phyloP scores from a whole-genome alignment of 2,329 filamentous ascomycete species.

The Daldinia eschscholtzii region DNA sequence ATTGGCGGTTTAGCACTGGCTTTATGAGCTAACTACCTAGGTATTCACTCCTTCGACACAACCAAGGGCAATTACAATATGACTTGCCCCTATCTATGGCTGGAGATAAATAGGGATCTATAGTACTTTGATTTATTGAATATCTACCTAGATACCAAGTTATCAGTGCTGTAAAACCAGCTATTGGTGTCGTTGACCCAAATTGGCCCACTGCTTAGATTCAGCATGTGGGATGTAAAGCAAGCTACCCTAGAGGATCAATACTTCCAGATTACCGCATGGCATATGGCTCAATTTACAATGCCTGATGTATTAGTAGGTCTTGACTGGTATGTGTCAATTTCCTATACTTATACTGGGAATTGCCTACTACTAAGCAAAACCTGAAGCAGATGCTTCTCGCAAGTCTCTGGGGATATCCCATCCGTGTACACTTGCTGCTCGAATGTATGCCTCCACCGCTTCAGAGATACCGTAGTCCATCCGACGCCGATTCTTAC shows the following conservation, averaged over 20 bases:
- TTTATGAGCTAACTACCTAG: background rate
- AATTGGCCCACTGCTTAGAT: background rate
- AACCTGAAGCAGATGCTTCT: conserved; percentile 42
- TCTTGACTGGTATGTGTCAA: background rate
- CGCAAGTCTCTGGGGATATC: conserved; percentile 72
- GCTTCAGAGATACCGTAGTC: conserved; percentile 80
- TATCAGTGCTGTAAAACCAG: too few relatives aligned
- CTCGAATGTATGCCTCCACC: conserved; percentile 77
- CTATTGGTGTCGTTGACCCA: background rate
- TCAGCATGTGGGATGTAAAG: background rate
- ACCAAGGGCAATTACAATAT: background rate
- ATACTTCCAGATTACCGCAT: background rate
- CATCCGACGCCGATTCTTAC: conserved; percentile 6
- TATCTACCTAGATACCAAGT: background rate
- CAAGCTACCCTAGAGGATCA: background rate
- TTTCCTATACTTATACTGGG: background rate
- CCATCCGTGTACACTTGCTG: conserved; percentile 80
- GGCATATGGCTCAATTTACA: background rate
- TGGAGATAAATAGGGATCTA: background rate
- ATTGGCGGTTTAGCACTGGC: background rate
- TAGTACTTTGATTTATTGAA: too few relatives aligned
- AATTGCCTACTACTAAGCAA: background rate
- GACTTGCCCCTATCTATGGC: background rate
- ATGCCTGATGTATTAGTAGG: too few relatives aligned
- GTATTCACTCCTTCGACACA: background rate